phyloP scores from a whole-genome alignment of 2,329 filamentous ascomycete species.

The Colletotrichum simmondsii region DNA sequence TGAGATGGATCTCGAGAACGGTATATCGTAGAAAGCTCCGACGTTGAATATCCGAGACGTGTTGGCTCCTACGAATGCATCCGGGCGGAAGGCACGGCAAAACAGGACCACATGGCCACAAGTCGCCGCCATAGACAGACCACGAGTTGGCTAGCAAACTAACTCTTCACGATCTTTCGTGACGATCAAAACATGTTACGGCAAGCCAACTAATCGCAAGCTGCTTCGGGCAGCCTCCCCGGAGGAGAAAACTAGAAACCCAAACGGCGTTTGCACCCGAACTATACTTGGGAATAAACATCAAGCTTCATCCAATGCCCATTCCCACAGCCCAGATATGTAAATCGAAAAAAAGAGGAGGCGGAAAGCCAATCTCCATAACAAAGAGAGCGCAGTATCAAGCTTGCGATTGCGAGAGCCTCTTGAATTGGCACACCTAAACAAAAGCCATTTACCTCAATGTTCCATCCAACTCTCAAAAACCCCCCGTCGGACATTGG shows the following conservation, averaged over 20 bases:
- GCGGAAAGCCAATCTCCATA: neutral
- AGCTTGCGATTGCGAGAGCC: neutral
- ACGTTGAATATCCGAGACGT: neutral
- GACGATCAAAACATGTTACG: neutral
- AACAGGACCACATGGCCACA: neutral
- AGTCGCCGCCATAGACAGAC: neutral
- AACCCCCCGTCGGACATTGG: neutral
- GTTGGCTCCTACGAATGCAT: no score
- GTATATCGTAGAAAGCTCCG: neutral
- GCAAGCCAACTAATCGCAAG: neutral
- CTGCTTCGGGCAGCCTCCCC: neutral
- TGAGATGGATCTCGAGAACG: conserved; percentile 7
- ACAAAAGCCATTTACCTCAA: neutral
- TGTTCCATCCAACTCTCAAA: neutral
- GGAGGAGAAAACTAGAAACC: neutral
- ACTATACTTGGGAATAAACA: neutral
- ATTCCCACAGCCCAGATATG: neutral
- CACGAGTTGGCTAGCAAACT: neutral
- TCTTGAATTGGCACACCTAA: neutral
- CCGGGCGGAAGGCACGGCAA: no score
- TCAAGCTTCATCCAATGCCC: neutral
- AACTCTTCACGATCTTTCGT: neutral
- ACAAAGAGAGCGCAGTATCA: neutral
- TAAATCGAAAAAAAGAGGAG: neutral
- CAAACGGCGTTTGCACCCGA: neutral